Base-by-base conservation (phyloP, 768 basidiomycete species). In the Podaxis sp. region DNA sequence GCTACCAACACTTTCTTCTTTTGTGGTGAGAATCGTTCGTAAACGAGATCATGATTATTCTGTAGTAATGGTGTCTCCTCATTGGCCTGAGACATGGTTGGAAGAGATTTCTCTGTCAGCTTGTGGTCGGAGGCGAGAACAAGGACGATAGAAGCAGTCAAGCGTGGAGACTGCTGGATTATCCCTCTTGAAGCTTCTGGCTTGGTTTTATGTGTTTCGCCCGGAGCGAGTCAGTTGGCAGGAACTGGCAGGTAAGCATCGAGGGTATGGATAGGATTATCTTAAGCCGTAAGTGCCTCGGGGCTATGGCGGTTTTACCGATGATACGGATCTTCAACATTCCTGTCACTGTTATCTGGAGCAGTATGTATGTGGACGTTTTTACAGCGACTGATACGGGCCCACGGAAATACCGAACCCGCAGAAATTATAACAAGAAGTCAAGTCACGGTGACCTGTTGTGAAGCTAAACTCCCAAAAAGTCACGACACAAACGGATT, bases 1-100 rank as follows among this genome's bases (percentile, higher is more conserved):
- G 46, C 50, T 5, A 67, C 27, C 18, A 65, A 57, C 0, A 57
- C 37, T 35, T 36, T 35, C 18, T 65, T 67, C 46, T 46, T 53
- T 1, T 42, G 28, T n/a, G 35, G 10, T 5, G 61, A 59, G 51
- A 67, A 67, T 6, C 64, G 57, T 23, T 62, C 44, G 42, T 65
- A 67, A 3, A 65, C 50, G 5, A 25, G 23, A 9, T 67, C 61
- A 48, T 62, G 61, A 9, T 59, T 32, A 18, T 52, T 28, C 2
- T 10, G 10, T 16, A 62, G 27, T 14, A 62, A 18, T 7, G 55
- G 55, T 5, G 55, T 57, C 18, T 56, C 48, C 18, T 62, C 61
- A 16, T 27, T 38, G 35, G 50, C 4, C 58, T 18, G 14, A n/a
- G 40, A 42, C n/a, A 42, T 14, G 13, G n/a, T 14, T 42, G 40